Evolutionary conservation across 208 protist genomes (phyloP).

Genomic region (Angomonas ambiguus): DNA sequence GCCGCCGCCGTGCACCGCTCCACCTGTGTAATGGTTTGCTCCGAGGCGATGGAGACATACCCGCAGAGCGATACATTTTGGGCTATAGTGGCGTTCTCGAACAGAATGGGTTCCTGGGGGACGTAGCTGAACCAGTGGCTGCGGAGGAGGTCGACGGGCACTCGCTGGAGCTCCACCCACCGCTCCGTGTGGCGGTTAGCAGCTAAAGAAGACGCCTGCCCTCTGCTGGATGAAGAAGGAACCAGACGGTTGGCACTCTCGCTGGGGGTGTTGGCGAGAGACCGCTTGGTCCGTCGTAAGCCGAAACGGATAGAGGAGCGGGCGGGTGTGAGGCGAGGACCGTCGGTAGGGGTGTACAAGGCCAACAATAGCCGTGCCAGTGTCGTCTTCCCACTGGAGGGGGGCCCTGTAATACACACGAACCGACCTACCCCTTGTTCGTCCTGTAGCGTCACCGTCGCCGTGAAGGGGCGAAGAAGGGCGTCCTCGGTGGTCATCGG

Average conservation of each 20-base stretch:
- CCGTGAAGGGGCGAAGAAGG: slow-evolving; percentile 4
- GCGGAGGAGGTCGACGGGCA: slow-evolving; percentile 42
- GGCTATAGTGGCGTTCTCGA: slow-evolving; percentile 54
- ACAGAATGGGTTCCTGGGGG: slow-evolving; percentile 49
- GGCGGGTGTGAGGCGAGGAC: slow-evolving; percentile 1
- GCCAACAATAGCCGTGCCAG: slow-evolving; percentile 49
- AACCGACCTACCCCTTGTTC: slow-evolving; percentile 20
- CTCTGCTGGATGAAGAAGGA: background rate
- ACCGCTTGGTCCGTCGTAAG: background rate
- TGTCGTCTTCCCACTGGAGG: slow-evolving; percentile 59
- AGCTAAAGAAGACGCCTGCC: background rate
- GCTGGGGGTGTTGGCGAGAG: background rate
- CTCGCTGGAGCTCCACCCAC: slow-evolving; percentile 19
- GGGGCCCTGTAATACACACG: slow-evolving; percentile 53
- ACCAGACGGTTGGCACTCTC: no score
- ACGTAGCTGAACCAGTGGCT: slow-evolving; percentile 66
- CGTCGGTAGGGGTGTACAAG: slow-evolving; percentile 22
- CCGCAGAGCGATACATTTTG: slow-evolving; percentile 65
- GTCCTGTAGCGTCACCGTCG: slow-evolving; percentile 5
- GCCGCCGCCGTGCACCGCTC: slow-evolving; percentile 34
- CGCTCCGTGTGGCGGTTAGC: background rate
- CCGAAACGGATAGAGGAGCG: background rate
- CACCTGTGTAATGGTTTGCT: slow-evolving; percentile 29
- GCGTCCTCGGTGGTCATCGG: slow-evolving; percentile 6
- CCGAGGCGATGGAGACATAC: slow-evolving; percentile 42